These are phyloP conservation scores for Xerocomus cyaneibrunnescens DNA, from an alignment of 1,284 basidiomycete species.

Conservation along the genomic window DNA sequence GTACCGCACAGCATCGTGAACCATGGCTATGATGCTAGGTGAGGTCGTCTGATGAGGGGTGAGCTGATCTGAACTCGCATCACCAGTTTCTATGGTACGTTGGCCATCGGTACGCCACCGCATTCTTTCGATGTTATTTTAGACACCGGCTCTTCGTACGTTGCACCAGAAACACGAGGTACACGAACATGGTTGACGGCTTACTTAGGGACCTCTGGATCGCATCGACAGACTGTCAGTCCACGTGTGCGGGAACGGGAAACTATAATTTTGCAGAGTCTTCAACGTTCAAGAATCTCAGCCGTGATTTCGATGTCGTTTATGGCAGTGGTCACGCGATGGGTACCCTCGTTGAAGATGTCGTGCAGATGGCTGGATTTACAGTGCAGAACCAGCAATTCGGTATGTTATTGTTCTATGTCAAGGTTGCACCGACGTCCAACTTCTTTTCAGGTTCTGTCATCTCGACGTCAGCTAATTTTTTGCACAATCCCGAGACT, in stretches of 20 bases:
- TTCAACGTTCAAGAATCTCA: constrained; percentile 29
- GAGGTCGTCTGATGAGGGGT: not conserved
- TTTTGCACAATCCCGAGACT: constrained; percentile 34
- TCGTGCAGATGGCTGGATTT: constrained; percentile 52
- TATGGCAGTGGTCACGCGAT: constrained; percentile 57
- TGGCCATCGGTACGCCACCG: constrained; percentile 34
- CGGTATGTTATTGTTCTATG: constrained; percentile 21
- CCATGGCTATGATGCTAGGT: constrained; percentile 24
- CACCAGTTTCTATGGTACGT: constrained; percentile 28
- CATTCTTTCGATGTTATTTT: constrained; percentile 33
- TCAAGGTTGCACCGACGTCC: not conserved
- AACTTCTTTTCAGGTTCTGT: constrained; percentile 19
- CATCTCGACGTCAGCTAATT: constrained; percentile 21
- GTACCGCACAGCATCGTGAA: constrained; percentile 24
- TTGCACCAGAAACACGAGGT: constrained; percentile 15
- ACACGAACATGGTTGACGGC: not conserved
- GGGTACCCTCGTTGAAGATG: constrained; percentile 51
- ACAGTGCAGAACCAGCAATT: constrained; percentile 44
- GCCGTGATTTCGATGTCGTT: constrained; percentile 44
- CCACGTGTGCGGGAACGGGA: constrained; percentile 25
- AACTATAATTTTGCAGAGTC: constrained; percentile 29
- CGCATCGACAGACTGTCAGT: constrained; percentile 21
- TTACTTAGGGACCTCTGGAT: constrained; percentile 49
- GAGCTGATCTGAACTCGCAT: not conserved
- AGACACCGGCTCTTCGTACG: constrained; percentile 47